phyloP scores from a whole-genome alignment of 768 basidiomycete species.

The Goffeauzyma gilvescens region DNA sequence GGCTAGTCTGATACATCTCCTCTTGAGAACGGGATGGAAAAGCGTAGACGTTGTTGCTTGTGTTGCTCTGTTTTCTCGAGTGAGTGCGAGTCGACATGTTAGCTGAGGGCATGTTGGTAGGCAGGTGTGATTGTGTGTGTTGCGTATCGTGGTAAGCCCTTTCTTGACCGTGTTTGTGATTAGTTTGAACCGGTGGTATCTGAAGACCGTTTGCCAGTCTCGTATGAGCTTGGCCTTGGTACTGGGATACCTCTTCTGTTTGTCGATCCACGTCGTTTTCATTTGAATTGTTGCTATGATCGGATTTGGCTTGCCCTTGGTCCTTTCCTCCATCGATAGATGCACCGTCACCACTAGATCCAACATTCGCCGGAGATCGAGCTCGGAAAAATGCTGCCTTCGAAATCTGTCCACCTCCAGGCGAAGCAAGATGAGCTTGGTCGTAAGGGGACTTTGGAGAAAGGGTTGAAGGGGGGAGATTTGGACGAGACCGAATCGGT shows the following conservation, averaged over 20 bases:
- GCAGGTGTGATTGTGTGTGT: background rate
- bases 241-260: too few species aligned
- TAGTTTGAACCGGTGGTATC: background rate
- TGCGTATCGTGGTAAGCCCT: background rate
- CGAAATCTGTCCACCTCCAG: slow-evolving; percentile 21
- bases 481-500: too few species aligned
- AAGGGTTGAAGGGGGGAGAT: too few species aligned
- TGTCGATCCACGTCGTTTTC: background rate
- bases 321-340: background rate
- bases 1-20: too few species aligned
- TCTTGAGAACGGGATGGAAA: background rate
- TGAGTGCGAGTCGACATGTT: background rate
- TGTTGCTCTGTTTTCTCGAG: background rate
- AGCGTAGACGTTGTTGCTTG: background rate
- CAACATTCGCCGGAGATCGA: slow-evolving; percentile 20
- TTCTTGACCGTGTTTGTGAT: background rate
- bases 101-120: background rate
- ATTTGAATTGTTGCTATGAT: background rate
- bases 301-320: background rate
- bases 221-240: too few species aligned
- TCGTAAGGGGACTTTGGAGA: too few species aligned
- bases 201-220: background rate
- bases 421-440: too few species aligned
- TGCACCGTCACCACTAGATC: background rate
- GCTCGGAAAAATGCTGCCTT: slow-evolving; percentile 31